Evolutionary conservation across 1,284 basidiomycete species (phyloP).

Genomic region (Puccinia triticina): DNA sequence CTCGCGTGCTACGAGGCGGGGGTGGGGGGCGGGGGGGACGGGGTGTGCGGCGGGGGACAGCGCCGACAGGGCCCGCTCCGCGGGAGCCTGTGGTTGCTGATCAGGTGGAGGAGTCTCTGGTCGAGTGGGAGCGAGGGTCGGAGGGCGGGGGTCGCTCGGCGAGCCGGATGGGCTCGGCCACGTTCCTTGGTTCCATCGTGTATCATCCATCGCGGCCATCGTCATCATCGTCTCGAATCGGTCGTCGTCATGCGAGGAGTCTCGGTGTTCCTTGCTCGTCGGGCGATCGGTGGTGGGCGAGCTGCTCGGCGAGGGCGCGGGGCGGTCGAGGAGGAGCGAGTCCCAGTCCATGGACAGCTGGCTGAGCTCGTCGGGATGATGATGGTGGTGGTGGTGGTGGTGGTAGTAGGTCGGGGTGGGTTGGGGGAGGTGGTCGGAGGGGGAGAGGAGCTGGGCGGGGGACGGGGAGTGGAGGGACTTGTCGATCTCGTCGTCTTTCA

Average conservation of each 20-base stretch:
- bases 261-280: not conserved
- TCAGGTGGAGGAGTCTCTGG: slow-evolving; percentile 46
- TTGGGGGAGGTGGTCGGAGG: not conserved
- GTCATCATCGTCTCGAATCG: not conserved
- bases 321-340: slow-evolving; percentile 7
- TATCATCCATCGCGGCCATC: not conserved
- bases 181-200: not conserved
- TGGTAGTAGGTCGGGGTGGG: not conserved
- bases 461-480: not conserved
- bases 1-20: slow-evolving; percentile 52
- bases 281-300: not conserved
- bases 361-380: not conserved
- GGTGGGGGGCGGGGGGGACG: slow-evolving; percentile 8
- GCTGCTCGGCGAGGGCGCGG: not conserved
- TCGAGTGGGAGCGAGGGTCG: not conserved
- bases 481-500: slow-evolving; percentile 36
- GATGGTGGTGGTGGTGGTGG: not conserved
- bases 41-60: not conserved
- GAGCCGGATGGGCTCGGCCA: not conserved
- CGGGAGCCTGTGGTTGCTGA: slow-evolving; percentile 39
- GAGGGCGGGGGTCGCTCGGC: not conserved
- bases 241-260: too few species aligned
- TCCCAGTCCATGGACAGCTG: slow-evolving; percentile 22
- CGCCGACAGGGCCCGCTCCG: not conserved
- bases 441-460: not conserved